Evolutionary conservation across 176 grass and related monocot species (phyloP).

Genomic region (Puya raimondii): DNA sequence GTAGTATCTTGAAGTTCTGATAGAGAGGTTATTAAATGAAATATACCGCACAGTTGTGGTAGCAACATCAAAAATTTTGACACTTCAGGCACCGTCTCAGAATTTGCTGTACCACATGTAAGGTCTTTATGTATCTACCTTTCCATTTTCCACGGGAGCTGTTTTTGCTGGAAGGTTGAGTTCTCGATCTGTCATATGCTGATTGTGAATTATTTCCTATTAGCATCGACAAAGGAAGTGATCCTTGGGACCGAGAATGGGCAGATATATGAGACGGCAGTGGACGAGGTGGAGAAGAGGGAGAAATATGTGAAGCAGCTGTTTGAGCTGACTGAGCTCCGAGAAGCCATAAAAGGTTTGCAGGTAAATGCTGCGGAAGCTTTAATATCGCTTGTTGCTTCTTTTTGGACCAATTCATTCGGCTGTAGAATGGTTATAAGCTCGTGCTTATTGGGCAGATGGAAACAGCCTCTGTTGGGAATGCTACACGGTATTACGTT

Average conservation of each 20-base stretch:
- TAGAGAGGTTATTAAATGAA: no score
- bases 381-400: no score
- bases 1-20: no score
- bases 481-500: conserved; percentile 63
- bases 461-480: conserved; percentile 55
- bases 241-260: conserved; percentile 74
- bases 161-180: not conserved
- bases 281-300: conserved; percentile 85
- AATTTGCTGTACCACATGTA: no score
- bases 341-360: conserved; percentile 66
- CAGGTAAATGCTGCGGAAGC: conserved; percentile 31
- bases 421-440: not conserved
- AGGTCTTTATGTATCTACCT: no score
- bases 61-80: no score
- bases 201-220: not conserved
- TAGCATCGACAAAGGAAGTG: conserved; percentile 90
- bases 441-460: conserved; percentile 32
- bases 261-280: conserved; percentile 71
- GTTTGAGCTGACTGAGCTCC: conserved; percentile 69
- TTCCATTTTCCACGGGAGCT: no score
- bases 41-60: no score
- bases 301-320: conserved; percentile 84
- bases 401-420: no score
- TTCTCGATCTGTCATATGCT: not conserved
- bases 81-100: no score